Evolutionary conservation across 495 filamentous ascomycete genomes (phyloP), one percentile per base, ranked within the genome.

Genomic region (Podospora pseudocomata): DNA sequence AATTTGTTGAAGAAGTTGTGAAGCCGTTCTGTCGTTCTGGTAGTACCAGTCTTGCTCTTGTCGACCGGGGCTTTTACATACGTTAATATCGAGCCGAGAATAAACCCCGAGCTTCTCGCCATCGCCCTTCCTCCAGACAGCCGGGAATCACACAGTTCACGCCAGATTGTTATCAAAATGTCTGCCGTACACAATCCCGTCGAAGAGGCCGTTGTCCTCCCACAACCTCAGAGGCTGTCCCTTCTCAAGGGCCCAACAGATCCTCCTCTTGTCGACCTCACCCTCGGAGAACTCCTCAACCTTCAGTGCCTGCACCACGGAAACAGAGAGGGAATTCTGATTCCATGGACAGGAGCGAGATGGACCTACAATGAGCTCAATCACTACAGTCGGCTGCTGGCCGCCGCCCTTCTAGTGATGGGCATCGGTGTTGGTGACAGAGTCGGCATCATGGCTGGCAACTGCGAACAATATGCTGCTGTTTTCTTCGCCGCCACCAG

Each of bases 391-490:
- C 83, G 87, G 28, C 79, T 84, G 49, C 70, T 91, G 56, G 87
- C 88, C 20, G 82, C 81, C 65, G 86, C 86, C 5, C 73, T 91
- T 71, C 72, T 90, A 19, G 82, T 82, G 16, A 80, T 86, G 72
- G 88, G 88, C 0, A 85, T 90, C 18, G 79, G 84, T 27, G 84
- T 85, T 39, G 88, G 88, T 15, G 88, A 90, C 73, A 83, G 88
- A 2, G 80, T 91, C 20, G 89, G 86, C 39, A 85, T 91, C 60
- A 89, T 91, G 86, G 86, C 88, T 2, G 89, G 89, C 3, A 91
- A 91, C 73, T 90, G 88, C 73, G 88, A 89, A 71, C 86, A 88
- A 75, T 91, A 90, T 71, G 87, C 87, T 39, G 82, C 86, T 0
- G 80, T 91, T 19, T 89, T 91, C 79, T 91, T 91, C 67, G 88